Percentiles rank a stretch among this genome's conserved stretches.
Evolutionary conservation across 2,329 filamentous ascomycete species (phyloP).

Genomic region (Trichophyton mentagrophytes): DNA sequence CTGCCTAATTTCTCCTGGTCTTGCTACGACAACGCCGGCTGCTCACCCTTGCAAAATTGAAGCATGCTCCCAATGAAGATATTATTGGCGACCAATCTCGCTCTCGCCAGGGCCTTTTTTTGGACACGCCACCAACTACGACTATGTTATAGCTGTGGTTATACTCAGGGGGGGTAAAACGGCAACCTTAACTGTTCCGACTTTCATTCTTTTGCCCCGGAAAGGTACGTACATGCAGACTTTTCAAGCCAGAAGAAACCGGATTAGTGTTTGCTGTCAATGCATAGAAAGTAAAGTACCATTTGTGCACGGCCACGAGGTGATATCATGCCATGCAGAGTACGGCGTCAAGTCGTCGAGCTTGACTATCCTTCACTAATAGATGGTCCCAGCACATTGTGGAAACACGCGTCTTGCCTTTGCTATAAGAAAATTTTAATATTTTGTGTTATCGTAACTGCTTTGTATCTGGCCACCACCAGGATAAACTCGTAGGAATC

Average conservation of each 20-base stretch:
- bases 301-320: too few relatives aligned
- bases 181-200: neutral
- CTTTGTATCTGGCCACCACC: too few relatives aligned
- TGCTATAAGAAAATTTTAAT: too few relatives aligned
- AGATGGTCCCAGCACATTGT: too few relatives aligned
- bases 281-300: neutral
- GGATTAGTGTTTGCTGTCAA: neutral
- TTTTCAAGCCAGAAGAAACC: neutral
- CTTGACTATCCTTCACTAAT: too few relatives aligned
- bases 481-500: too few relatives aligned
- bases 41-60: neutral
- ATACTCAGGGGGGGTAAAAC: neutral
- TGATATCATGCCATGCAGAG: too few relatives aligned
- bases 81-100: neutral
- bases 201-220: neutral
- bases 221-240: neutral
- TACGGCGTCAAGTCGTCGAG: too few relatives aligned
- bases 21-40: neutral
- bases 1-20: neutral
- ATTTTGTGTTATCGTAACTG: too few relatives aligned
- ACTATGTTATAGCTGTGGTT: neutral
- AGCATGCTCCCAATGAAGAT: neutral
- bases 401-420: too few relatives aligned
- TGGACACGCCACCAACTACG: neutral
- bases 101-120: neutral